Conservation (phyloP, 2,329 filamentous ascomycete genomes). For the Phialophora macrospora region DNA sequence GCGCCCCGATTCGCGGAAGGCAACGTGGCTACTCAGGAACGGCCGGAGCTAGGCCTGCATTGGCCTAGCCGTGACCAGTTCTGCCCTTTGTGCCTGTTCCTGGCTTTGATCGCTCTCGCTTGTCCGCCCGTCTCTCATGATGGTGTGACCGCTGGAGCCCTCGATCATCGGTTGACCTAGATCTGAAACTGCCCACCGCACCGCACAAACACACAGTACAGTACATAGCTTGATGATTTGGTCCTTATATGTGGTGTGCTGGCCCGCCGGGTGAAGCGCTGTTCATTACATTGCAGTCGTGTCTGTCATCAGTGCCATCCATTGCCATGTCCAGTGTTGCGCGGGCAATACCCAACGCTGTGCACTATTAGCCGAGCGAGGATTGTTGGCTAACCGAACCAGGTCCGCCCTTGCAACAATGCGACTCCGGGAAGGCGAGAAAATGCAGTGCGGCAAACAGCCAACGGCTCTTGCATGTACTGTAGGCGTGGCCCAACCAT, state of each 20-base stretch:
- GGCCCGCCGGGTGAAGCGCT: not conserved
- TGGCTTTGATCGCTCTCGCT: conserved; percentile 5
- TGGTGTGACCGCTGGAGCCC: not conserved
- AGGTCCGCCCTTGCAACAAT: conserved; percentile 3
- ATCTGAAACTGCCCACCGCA: conserved; percentile 3
- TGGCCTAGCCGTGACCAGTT: conserved; percentile 29
- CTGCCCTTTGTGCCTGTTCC: conserved; percentile 18
- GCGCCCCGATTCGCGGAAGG: conserved; percentile 23
- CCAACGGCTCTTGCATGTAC: not conserved
- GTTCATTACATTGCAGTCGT: not conserved
- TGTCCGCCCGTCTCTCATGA: not conserved
- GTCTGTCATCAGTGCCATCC: not conserved
- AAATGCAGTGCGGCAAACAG: not conserved
- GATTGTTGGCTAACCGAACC: not conserved
- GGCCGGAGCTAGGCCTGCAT: conserved; percentile 22
- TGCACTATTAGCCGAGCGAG: conserved; percentile 3
- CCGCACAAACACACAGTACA: not conserved
- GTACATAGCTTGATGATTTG: not conserved
- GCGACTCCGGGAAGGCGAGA: conserved; percentile 20
- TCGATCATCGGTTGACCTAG: not conserved
- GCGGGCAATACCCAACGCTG: conserved; percentile 2
- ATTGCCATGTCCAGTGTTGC: not conserved
- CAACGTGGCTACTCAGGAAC: conserved; percentile 31
- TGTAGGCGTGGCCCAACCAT: not conserved
- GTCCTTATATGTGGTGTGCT: not conserved